These are phyloP conservation scores for Dichotomopilus funicola DNA, from an alignment of 2,329 filamentous ascomycete genomes.

Conservation along the genomic window DNA sequence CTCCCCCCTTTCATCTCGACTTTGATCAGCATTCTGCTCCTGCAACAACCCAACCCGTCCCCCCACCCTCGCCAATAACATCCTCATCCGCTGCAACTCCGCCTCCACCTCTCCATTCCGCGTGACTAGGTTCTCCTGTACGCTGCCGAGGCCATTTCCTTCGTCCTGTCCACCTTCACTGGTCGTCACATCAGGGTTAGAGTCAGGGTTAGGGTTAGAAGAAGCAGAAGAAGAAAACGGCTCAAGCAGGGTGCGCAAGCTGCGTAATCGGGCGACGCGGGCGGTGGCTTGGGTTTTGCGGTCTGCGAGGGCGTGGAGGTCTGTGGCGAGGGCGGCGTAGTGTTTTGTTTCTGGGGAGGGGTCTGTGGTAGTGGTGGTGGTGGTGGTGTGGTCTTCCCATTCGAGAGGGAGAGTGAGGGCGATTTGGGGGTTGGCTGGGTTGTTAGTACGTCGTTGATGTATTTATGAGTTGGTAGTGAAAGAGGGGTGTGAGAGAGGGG, in stretches of 20 bases:
- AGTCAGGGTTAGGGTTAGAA: background rate
- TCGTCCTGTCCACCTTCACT: constrained; percentile 4
- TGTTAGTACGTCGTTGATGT: too few relatives aligned
- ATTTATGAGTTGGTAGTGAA: too few relatives aligned
- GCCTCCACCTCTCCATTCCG: constrained; percentile 57
- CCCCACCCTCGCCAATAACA: constrained; percentile 54
- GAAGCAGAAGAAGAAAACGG: constrained; percentile 34
- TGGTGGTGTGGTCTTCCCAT: constrained; percentile 33
- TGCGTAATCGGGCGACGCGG: constrained; percentile 40
- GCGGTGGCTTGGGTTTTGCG: constrained; percentile 32
- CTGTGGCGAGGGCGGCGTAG: constrained; percentile 45
- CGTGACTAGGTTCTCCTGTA: constrained; percentile 63
- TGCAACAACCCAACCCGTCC: constrained; percentile 38
- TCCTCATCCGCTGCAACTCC: constrained; percentile 61
- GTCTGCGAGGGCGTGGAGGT: constrained; percentile 44
- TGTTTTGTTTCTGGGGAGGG: constrained; percentile 33
- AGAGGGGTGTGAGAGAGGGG: too few relatives aligned
- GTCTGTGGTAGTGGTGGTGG: constrained; percentile 29
- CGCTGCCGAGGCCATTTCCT: constrained; percentile 28
- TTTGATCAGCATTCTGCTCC: background rate
- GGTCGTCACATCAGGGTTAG: constrained; percentile 7
- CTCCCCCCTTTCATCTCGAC: constrained; percentile 16
- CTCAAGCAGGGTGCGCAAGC: constrained; percentile 44
- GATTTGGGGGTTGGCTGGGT: constrained; percentile 34
- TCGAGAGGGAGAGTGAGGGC: constrained; percentile 42